phyloP scores from a whole-genome alignment of 306 rosid genomes.

The Prunus mongolica region DNA sequence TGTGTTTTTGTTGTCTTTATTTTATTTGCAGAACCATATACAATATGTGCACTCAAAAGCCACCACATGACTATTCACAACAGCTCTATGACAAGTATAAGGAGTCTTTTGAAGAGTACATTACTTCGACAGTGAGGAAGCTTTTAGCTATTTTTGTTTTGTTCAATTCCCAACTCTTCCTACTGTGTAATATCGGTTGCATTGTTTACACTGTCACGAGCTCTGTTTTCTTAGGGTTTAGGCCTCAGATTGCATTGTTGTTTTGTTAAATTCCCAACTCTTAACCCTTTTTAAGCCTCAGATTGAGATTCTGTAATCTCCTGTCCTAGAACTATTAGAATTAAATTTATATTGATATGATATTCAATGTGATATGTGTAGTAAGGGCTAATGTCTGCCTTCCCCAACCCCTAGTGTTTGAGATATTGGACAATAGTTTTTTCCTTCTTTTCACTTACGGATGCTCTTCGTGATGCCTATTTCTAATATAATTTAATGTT shows the following conservation, averaged over 20 bases:
- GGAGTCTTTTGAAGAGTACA: slow-evolving; percentile 58
- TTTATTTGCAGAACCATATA: slow-evolving; percentile 46
- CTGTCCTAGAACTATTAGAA: background rate
- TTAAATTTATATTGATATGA: background rate
- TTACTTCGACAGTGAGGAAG: slow-evolving; percentile 48
- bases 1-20: background rate
- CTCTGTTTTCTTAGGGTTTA: background rate
- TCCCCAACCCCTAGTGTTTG: background rate
- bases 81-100: slow-evolving; percentile 57
- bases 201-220: background rate
- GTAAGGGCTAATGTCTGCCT: background rate
- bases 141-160: background rate
- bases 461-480: background rate
- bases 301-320: background rate
- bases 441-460: too few relatives aligned
- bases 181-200: background rate
- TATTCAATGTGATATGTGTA: background rate
- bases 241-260: too few relatives aligned
- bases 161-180: background rate
- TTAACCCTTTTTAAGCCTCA: background rate
- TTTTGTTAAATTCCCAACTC: too few relatives aligned
- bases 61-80: slow-evolving; percentile 46
- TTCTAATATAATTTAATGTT: background rate
- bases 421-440: background rate
- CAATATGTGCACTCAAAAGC: slow-evolving; percentile 58